Conservation (phyloP, 257 asterid genomes). For the Jacaranda mimosifolia region DNA sequence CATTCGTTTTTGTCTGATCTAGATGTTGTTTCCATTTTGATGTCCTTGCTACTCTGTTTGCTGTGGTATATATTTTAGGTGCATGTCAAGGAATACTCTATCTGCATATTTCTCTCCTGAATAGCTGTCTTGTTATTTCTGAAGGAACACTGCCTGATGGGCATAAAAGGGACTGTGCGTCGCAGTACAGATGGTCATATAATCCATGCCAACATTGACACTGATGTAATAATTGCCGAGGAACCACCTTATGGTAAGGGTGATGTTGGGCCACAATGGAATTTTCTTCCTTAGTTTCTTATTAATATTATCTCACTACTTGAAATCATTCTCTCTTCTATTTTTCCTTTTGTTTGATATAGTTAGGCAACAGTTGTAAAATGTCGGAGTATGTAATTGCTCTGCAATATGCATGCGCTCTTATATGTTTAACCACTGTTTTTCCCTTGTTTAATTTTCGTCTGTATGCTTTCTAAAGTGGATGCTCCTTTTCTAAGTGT, state of each 20-base stretch:
- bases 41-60: slow-evolving; percentile 26
- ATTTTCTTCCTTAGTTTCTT: neutral
- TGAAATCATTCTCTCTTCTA: slow-evolving; percentile 14
- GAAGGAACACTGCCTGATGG: slow-evolving; percentile 99
- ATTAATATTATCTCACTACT: slow-evolving; percentile 18
- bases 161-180: slow-evolving; percentile 97
- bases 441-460: no score
- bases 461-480: no score
- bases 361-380: no score
- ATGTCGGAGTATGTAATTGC: no score
- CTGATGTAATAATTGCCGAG: slow-evolving; percentile 98
- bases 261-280: slow-evolving; percentile 19
- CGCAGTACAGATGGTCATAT: slow-evolving; percentile 99
- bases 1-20: slow-evolving; percentile 5
- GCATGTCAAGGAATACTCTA: slow-evolving; percentile 23
- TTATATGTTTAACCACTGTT: no score
- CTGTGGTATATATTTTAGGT: slow-evolving; percentile 6
- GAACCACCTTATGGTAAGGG: slow-evolving; percentile 94
- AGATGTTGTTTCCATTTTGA: neutral
- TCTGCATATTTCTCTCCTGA: slow-evolving; percentile 28
- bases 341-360: slow-evolving; percentile 10
- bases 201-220: slow-evolving; percentile 98
- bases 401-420: no score
- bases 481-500: no score
- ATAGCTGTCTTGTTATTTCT: slow-evolving; percentile 38